phyloP scores from a whole-genome alignment of 2,329 filamentous ascomycete genomes.

The Trichoderma sp. region DNA sequence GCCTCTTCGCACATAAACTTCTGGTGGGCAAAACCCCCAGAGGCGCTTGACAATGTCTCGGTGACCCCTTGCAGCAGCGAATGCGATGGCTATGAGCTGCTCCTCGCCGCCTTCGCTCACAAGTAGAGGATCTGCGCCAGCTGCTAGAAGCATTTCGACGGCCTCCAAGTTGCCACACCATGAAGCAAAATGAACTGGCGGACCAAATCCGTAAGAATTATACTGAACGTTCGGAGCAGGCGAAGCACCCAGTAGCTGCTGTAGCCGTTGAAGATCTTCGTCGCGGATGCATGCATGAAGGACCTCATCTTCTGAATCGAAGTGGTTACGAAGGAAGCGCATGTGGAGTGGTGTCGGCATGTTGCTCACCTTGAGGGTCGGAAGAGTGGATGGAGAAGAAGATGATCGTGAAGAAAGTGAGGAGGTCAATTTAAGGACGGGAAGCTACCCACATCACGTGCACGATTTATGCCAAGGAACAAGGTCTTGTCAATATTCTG shows the following conservation, averaged over 20 bases:
- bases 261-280: neutral
- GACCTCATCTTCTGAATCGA: neutral
- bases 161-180: slow-evolving; percentile 16
- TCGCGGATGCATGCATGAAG: slow-evolving; percentile 21
- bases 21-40: neutral
- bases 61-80: neutral
- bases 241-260: neutral
- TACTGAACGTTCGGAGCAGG: slow-evolving; percentile 9
- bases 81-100: neutral
- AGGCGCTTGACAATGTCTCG: slow-evolving; percentile 14
- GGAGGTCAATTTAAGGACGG: neutral
- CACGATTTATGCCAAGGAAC: neutral
- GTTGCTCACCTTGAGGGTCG: neutral
- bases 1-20: neutral
- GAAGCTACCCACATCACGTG: neutral
- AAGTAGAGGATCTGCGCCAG: slow-evolving; percentile 17
- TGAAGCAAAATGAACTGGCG: slow-evolving; percentile 22
- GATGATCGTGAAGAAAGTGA: neutral
- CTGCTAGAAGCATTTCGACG: slow-evolving; percentile 20
- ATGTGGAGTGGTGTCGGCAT: neutral
- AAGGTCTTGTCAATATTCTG: neutral
- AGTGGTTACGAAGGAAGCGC: neutral
- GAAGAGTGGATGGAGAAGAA: neutral
- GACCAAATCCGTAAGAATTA: slow-evolving; percentile 1
- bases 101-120: neutral